Base-by-base conservation (phyloP, 2,329 filamentous ascomycete species). In the Epichloe gansuensis region DNA sequence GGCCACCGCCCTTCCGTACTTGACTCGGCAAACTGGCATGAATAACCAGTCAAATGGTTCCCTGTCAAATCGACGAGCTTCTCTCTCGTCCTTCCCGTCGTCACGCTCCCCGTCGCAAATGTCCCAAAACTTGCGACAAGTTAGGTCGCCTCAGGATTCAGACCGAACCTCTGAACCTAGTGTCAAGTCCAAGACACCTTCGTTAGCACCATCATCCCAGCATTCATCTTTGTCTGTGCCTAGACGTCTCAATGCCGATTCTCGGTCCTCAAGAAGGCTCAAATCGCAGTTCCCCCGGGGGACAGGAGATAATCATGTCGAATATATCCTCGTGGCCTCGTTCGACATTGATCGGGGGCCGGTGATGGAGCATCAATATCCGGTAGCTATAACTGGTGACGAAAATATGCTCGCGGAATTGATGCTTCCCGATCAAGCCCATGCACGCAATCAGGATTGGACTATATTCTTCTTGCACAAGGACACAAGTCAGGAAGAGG, bases 391-490 rank as follows among this genome's bases (percentile, higher is more conserved):
- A 56, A 96, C 89, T 49, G 91, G 93, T 35, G 91, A 98, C 65
- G 93, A 98, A 71, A 86, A 95, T 63, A 97, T 97, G 90, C 71
- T 98, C 63, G 93, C 93, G 6, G 93, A 98, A 73, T 80, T 98
- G 63, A 98, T 98, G 93, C 73, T 98, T 66, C 93, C 93, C 0
- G 93, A 98, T 68, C 91, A 97, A 69, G 89, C 91, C 23, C 93
- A 98, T 70, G 82, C 93, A 55, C 81, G 93, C 40, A 91, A 87
- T 63, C 90, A 97, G 69, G 93, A 98, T 67, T 98, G 93, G 93
- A 98, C 93, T 42, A 95, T 97, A 51, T 98, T 98, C 73, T 98
- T 98, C 66, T 68, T 98, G 52, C 93, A 98, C 71, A 97, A 97
- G 67, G 93, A 98, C 66, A 87, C 84, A 3, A 90, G 82, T 54